These are phyloP conservation scores for Penicillium frequentans DNA, from an alignment of 2,329 filamentous ascomycete genomes.

Conservation along the genomic window DNA sequence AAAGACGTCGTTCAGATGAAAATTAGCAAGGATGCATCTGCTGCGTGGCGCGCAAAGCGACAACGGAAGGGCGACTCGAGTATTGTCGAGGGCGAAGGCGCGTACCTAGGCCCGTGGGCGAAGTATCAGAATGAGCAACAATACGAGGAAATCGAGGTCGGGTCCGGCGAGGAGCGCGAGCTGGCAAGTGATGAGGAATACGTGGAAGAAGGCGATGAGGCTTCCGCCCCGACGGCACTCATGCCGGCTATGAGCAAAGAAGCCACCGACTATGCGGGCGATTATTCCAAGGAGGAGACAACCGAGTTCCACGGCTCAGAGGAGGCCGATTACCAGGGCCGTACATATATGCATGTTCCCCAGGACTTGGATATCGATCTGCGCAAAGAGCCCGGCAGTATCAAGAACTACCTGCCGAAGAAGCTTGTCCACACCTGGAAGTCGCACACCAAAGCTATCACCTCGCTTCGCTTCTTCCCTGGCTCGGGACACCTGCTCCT, in stretches of 20 bases:
- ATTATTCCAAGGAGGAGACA: constrained; percentile 70
- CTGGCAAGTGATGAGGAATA: constrained; percentile 78
- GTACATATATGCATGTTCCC: constrained; percentile 97
- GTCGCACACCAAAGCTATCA: constrained; percentile 80
- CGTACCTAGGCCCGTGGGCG: constrained; percentile 95
- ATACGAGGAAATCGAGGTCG: constrained; percentile 64
- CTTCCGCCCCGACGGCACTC: constrained; percentile 53
- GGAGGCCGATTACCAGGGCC: constrained; percentile 88
- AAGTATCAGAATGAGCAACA: constrained; percentile 75
- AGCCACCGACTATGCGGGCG: constrained; percentile 51
- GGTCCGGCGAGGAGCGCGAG: constrained; percentile 65
- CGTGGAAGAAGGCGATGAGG: constrained; percentile 57
- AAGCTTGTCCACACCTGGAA: constrained; percentile 91
- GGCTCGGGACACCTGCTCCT: constrained; percentile 82
- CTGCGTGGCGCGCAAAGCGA: constrained; percentile 67
- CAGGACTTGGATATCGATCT: constrained; percentile 86
- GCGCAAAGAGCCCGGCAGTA: constrained; percentile 73
- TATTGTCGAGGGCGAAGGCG: constrained; percentile 79
- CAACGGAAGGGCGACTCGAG: constrained; percentile 83
- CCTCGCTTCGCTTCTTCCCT: constrained; percentile 87
- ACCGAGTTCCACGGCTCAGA: constrained; percentile 82
- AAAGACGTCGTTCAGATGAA: constrained; percentile 55
- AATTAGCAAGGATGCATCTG: constrained; percentile 69
- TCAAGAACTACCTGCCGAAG: constrained; percentile 91
- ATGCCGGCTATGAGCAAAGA: constrained; percentile 53